Base-by-base conservation (phyloP, 495 filamentous ascomycete species). In the Tuber magnatum region DNA sequence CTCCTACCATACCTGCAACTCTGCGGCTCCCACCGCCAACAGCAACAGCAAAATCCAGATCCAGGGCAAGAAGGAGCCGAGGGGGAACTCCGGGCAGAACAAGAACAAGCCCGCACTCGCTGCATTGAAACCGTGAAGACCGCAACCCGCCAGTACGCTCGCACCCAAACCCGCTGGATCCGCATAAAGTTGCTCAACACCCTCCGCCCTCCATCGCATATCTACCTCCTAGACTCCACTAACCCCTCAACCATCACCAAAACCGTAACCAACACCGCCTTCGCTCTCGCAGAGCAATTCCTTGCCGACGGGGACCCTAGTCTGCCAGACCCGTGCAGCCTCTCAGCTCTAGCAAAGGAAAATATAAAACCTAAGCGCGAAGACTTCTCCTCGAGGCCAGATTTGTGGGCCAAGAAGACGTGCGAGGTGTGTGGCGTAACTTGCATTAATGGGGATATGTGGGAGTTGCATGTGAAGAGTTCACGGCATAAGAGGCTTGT, bases 131-230 rank as follows among this genome's bases (percentile, higher is more conserved):
- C 82, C 9, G 93, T 92, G 68, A 91, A 94, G 77, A 87, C 87
- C 39, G 92, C 92, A 8, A 98, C 93, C 3, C 88, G 92, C 14
- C 94, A 93, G 77, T 99, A 98, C 81, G 92, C 94, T 20, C 91
- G 88, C 73, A 88, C 89, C 0, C 96, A 99, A 83, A 82, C 92
- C 24, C 86, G 90, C 75, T 99, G 94, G 93, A 93, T 98, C 70
- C 89, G 92, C 43, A 90, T 90, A 75, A 95, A 95, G 77, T 86
- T 96, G 35, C 85, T 94, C 61, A 86, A 86, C 46, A 88, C 90
- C 1, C 85, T 97, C 20, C 35, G 39, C 44, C 40, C 72, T 12
- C 28, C 39, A 43, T 24, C 43, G 87, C 22, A 85, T 69, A 83
- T 97, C 0, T 97, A 91, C 81, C 82, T 97, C 12, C 84, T 97